A percentile compares a stretch with the other conserved stretches of the same genome.
These are phyloP conservation scores for Cladosporium velox DNA, from an alignment of 2,329 filamentous ascomycete species.

Conservation along the genomic window DNA sequence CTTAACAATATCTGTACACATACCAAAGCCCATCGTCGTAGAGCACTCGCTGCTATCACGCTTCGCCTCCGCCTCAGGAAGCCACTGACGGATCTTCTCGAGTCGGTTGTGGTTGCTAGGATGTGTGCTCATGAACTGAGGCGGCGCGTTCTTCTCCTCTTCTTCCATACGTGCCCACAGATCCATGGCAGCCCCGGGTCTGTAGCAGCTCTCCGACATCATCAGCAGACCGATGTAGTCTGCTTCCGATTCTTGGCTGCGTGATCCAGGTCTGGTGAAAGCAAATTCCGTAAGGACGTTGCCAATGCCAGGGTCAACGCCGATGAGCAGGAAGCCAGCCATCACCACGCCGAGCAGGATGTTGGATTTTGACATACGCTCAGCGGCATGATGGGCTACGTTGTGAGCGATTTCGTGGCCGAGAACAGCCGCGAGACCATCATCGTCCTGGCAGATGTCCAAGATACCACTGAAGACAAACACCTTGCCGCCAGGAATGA, in stretches of 20 bases:
- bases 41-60: slow-evolving; percentile 35
- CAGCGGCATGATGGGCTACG: slow-evolving; percentile 66
- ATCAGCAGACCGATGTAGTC: slow-evolving; percentile 81
- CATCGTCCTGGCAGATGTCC: slow-evolving; percentile 65
- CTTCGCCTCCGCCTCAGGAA: slow-evolving; percentile 45
- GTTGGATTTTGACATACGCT: slow-evolving; percentile 57
- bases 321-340: slow-evolving; percentile 44
- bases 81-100: slow-evolving; percentile 64
- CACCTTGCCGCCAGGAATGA: slow-evolving; percentile 74
- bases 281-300: slow-evolving; percentile 59
- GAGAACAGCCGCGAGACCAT: slow-evolving; percentile 72
- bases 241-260: slow-evolving; percentile 72
- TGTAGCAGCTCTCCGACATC: slow-evolving; percentile 78
- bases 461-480: slow-evolving; percentile 77
- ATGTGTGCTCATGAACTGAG: slow-evolving; percentile 76
- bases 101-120: slow-evolving; percentile 69
- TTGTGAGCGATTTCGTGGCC: slow-evolving; percentile 81
- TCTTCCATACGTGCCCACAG: slow-evolving; percentile 59
- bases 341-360: slow-evolving; percentile 41
- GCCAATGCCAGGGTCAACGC: slow-evolving; percentile 43
- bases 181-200: slow-evolving; percentile 65
- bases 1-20: background rate
- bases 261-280: slow-evolving; percentile 67
- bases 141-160: slow-evolving; percentile 63
- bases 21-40: slow-evolving; percentile 26